Evolutionary conservation across 768 basidiomycete genomes (phyloP).

Genomic region (Mrakia hoshinonis): DNA sequence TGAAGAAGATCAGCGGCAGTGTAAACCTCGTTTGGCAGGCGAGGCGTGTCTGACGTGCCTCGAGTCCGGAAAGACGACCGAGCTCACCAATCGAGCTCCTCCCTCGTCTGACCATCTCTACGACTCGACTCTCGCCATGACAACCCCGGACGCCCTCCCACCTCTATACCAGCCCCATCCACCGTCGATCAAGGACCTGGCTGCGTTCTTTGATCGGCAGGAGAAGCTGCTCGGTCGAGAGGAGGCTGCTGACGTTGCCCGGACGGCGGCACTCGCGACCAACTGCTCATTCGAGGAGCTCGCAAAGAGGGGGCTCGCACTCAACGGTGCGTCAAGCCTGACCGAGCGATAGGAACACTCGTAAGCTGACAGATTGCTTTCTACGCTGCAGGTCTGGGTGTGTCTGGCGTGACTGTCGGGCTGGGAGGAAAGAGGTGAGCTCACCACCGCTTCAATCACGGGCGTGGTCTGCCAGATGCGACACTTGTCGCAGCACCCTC

Average conservation of each 20-base stretch:
- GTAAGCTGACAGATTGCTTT: no score
- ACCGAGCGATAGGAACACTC: neutral
- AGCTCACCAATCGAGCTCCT: neutral
- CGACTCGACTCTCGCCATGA: neutral
- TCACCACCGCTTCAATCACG: neutral
- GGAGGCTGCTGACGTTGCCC: constrained; percentile 72
- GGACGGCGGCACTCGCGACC: constrained; percentile 66
- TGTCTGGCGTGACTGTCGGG: constrained; percentile 66
- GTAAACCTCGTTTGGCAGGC: no score
- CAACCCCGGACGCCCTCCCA: neutral
- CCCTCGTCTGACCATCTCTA: neutral
- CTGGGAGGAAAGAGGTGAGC: constrained; percentile 63
- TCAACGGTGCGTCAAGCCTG: constrained; percentile 49
- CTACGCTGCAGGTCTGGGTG: constrained; percentile 45
- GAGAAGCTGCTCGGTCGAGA: constrained; percentile 59
- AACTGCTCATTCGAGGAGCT: constrained; percentile 74
- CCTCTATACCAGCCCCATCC: neutral
- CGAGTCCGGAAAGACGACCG: neutral
- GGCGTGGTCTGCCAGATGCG: no score
- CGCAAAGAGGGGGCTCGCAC: constrained; percentile 76
- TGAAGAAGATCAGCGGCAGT: no score
- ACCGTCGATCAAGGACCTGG: constrained; percentile 31
- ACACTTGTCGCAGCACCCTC: no score
- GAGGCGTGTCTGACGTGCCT: no score
- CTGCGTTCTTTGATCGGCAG: constrained; percentile 59